Conservation (phyloP, 2,329 filamentous ascomycete species). For the Cladosporium sphaerospermum region DNA sequence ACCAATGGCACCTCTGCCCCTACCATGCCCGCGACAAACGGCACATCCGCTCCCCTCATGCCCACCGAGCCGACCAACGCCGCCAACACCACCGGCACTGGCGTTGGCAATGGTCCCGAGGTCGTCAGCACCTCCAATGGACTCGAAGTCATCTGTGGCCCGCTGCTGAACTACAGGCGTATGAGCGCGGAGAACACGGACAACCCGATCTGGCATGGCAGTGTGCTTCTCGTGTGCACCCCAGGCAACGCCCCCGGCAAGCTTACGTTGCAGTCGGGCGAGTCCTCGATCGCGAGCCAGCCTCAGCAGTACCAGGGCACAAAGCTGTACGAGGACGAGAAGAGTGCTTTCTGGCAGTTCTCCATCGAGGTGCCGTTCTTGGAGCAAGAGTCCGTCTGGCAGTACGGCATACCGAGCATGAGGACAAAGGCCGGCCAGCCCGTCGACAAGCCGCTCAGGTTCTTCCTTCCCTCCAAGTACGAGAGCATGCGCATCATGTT, state of each 20-base stretch:
- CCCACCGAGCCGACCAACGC: constrained; percentile 1
- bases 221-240: constrained; percentile 73
- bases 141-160: constrained; percentile 61
- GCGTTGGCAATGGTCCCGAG: constrained; percentile 40
- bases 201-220: constrained; percentile 66
- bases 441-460: constrained; percentile 38
- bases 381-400: constrained; percentile 69
- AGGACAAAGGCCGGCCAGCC: constrained; percentile 28
- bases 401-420: constrained; percentile 66
- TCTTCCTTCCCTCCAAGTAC: constrained; percentile 52
- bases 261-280: constrained; percentile 50
- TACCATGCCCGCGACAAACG: background rate
- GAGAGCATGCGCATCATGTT: constrained; percentile 66
- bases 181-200: constrained; percentile 53
- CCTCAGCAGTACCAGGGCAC: constrained; percentile 34
- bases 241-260: constrained; percentile 59
- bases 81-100: constrained; percentile 17
- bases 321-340: constrained; percentile 55
- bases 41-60: background rate
- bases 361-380: constrained; percentile 57
- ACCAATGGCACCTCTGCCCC: background rate
- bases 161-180: constrained; percentile 69
- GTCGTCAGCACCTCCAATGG: constrained; percentile 34
- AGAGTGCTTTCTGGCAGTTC: constrained; percentile 56
- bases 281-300: constrained; percentile 23